Conservation (phyloP, 768 basidiomycete species). For the Leccinum incarnatum region DNA sequence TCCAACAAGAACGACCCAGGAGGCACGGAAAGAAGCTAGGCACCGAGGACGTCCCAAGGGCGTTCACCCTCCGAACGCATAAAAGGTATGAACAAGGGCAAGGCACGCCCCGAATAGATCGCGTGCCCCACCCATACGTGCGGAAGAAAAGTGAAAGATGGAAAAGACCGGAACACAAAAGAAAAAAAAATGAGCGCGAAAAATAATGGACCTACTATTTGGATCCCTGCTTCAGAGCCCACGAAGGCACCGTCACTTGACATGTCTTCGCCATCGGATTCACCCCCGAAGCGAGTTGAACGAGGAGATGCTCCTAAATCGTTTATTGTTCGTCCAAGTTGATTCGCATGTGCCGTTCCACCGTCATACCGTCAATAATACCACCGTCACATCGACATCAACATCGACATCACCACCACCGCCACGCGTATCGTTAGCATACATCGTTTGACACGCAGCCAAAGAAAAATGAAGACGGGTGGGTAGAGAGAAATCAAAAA, state of each 20-base stretch:
- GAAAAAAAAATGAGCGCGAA: neutral
- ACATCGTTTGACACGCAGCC: neutral
- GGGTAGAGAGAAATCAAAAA: neutral
- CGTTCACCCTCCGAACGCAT: neutral
- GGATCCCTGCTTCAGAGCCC: constrained; percentile 23
- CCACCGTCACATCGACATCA: neutral
- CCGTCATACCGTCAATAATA: neutral
- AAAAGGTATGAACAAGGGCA: neutral
- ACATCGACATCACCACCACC: neutral
- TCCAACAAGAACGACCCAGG: neutral
- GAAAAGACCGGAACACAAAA: neutral
- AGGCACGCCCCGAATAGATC: neutral
- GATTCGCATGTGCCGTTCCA: neutral
- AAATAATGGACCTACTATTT: constrained; percentile 31
- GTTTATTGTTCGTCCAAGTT: neutral
- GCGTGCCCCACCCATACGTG: neutral
- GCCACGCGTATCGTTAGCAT: neutral
- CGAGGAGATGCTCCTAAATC: constrained; percentile 35
- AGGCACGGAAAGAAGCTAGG: neutral
- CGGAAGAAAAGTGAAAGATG: neutral
- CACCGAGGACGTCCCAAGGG: neutral
- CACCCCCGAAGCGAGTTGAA: constrained; percentile 44
- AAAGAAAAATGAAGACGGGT: neutral
- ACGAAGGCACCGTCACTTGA: constrained; percentile 31
- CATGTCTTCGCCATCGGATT: constrained; percentile 30